phyloP scores from a whole-genome alignment of 768 basidiomycete species.

The Xerocomus potaroensis region DNA sequence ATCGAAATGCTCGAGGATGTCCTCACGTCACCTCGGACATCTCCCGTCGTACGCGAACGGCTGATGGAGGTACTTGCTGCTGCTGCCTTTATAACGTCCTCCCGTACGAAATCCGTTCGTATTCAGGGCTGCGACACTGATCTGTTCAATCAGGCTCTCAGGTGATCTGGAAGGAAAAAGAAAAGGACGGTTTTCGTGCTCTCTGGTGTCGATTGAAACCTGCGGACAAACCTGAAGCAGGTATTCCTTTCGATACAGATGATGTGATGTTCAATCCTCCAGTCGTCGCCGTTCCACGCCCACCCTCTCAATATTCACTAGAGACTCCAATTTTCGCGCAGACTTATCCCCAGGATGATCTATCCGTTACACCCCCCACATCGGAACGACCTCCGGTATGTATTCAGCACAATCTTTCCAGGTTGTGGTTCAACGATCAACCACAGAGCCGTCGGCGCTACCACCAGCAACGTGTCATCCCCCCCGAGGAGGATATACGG shows the following conservation, averaged over 20 bases:
- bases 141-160: slow-evolving; percentile 15
- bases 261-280: slow-evolving; percentile 80
- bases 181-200: slow-evolving; percentile 55
- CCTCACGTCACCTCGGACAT: slow-evolving; percentile 55
- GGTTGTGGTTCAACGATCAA: not conserved
- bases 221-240: slow-evolving; percentile 77
- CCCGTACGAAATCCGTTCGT: slow-evolving; percentile 14
- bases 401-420: not conserved
- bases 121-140: not conserved
- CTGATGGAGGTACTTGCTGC: slow-evolving; percentile 79
- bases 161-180: slow-evolving; percentile 25
- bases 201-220: slow-evolving; percentile 83
- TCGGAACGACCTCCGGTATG: slow-evolving; percentile 25
- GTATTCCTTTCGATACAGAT: slow-evolving; percentile 72
- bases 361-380: slow-evolving; percentile 21
- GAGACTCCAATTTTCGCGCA: slow-evolving; percentile 38
- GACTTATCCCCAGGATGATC: slow-evolving; percentile 29
- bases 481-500: slow-evolving; percentile 80
- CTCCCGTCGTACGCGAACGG: slow-evolving; percentile 77
- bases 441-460: slow-evolving; percentile 14
- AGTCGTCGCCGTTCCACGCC: slow-evolving; percentile 33
- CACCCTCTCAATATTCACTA: slow-evolving; percentile 26
- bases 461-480: slow-evolving; percentile 45
- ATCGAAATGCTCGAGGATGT: slow-evolving; percentile 75
- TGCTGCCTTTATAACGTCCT: slow-evolving; percentile 52